Percentiles rank a stretch among this genome's conserved stretches.
Evolutionary conservation across 441 rosid species (phyloP).

Genomic region (Biscutella auriculata): DNA sequence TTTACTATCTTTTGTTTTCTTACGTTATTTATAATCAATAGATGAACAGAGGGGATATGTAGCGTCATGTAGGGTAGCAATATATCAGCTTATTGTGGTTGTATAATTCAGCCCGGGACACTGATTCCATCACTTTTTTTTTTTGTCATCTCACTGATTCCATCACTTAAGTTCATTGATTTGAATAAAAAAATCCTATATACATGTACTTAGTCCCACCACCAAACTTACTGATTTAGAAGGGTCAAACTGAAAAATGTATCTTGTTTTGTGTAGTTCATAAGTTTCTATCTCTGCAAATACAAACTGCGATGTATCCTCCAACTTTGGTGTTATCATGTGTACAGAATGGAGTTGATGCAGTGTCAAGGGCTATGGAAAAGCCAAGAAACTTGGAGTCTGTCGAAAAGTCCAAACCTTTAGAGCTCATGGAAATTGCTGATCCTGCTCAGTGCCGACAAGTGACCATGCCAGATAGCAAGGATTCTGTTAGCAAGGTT

Average conservation of each 20-base stretch:
- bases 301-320: neutral
- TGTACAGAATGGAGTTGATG: conserved; percentile 22
- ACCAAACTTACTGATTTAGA: neutral
- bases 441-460: conserved; percentile 25
- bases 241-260: neutral
- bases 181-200: neutral
- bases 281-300: neutral
- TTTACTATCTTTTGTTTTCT: neutral
- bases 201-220: neutral
- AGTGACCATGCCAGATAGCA: conserved; percentile 26
- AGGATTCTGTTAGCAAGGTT: conserved; percentile 25
- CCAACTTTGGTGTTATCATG: conserved; percentile 4
- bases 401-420: conserved; percentile 16
- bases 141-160: too few species aligned
- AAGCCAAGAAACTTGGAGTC: conserved; percentile 21
- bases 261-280: neutral
- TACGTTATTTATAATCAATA: neutral
- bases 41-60: neutral
- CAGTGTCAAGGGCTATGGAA: conserved; percentile 22
- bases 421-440: conserved; percentile 19
- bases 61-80: neutral
- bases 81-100: neutral
- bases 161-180: neutral
- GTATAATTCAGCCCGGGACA: neutral
- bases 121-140: too few species aligned